These are phyloP conservation scores for Avena sativa DNA, from an alignment of 176 grass and related monocot genomes.

Conservation along the genomic window DNA sequence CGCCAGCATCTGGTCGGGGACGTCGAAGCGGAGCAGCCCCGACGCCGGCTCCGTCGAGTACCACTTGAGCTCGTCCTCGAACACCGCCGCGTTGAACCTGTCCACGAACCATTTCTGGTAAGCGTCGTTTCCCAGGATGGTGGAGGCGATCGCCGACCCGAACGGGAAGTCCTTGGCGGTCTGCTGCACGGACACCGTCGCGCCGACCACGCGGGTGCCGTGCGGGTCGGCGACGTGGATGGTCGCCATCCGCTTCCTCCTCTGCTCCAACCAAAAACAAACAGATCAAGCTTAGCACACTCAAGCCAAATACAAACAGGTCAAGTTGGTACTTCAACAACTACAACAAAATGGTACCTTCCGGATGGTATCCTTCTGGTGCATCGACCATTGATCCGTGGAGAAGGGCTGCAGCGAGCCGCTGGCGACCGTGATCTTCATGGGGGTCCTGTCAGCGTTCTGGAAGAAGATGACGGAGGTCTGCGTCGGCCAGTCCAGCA, in stretches of 20 bases:
- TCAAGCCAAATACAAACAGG: no score
- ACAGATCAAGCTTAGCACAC: not conserved
- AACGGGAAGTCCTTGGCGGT: slow-evolving; percentile 84
- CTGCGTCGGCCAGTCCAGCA: slow-evolving; percentile 68
- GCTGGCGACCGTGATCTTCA: slow-evolving; percentile 70
- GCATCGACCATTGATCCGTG: slow-evolving; percentile 73
- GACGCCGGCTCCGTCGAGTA: slow-evolving; percentile 88
- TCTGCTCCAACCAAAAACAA: slow-evolving; percentile 48
- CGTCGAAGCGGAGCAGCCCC: slow-evolving; percentile 69
- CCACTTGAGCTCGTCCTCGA: slow-evolving; percentile 99
- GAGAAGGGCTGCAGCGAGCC: slow-evolving; percentile 86
- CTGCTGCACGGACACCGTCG: slow-evolving; percentile 75
- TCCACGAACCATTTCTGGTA: slow-evolving; percentile 91
- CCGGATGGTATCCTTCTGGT: slow-evolving; percentile 79
- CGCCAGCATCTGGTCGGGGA: slow-evolving; percentile 77
- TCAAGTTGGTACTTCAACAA: not conserved
- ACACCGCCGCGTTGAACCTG: slow-evolving; percentile 92
- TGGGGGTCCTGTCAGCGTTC: slow-evolving; percentile 75
- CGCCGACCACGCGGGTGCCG: slow-evolving; percentile 63
- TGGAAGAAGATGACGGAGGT: slow-evolving; percentile 74
- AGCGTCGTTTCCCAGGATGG: slow-evolving; percentile 76
- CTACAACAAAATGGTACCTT: slow-evolving; percentile 52
- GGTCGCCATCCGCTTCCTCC: slow-evolving; percentile 73
- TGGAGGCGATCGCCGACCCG: slow-evolving; percentile 86
- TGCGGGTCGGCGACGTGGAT: slow-evolving; percentile 77